These are phyloP conservation scores for Cymbidium sinense DNA, from an alignment of 106 monocot species.

Conservation along the genomic window DNA sequence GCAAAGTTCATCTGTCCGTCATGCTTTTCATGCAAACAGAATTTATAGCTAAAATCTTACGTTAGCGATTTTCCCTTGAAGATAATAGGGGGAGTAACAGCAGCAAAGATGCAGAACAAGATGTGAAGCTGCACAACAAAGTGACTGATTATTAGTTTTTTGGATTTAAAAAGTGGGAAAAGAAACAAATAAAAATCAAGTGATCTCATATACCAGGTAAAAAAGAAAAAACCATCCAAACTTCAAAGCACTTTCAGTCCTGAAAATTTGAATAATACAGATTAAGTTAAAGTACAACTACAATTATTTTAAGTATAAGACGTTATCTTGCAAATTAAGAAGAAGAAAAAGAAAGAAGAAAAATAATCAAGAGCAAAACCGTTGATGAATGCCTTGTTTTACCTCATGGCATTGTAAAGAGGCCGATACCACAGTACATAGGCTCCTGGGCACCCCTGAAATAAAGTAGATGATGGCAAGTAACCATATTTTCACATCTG, in stretches of 20 bases:
- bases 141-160: not conserved
- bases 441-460: constrained; percentile 80
- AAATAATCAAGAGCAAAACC: not conserved
- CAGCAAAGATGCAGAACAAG: constrained; percentile 53
- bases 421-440: constrained; percentile 94
- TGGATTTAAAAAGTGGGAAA: not conserved
- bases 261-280: constrained; percentile 15
- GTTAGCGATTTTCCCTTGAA: no score
- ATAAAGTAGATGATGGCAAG: constrained; percentile 89
- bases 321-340: not conserved
- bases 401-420: no score
- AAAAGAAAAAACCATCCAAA: constrained; percentile 96
- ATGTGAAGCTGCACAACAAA: constrained; percentile 56
- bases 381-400: not conserved
- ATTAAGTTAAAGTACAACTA: not conserved
- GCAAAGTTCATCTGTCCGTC: no score
- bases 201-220: constrained; percentile 48
- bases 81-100: constrained; percentile 84
- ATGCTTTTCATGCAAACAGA: no score
- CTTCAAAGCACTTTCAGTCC: constrained; percentile 96
- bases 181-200: not conserved
- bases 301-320: not conserved
- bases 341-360: not conserved
- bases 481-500: constrained; percentile 84
- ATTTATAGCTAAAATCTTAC: no score